Evolutionary conservation across 179 eudicot species (phyloP).

Genomic region (Silene coronaria): DNA sequence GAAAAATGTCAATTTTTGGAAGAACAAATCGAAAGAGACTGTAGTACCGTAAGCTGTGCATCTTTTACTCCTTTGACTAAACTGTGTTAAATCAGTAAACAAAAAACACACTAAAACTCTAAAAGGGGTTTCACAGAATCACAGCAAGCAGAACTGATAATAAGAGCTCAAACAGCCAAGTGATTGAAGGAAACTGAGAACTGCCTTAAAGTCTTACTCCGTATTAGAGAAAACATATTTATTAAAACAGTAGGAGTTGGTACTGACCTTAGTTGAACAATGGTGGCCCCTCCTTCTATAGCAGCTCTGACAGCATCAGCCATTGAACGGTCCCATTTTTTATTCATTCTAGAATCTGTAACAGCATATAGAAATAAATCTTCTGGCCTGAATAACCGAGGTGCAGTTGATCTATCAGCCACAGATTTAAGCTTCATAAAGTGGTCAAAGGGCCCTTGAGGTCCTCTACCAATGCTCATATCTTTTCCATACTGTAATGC

Average conservation of each 20-base stretch:
- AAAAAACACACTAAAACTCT: neutral
- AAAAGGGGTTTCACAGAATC: neutral
- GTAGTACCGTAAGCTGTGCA: neutral
- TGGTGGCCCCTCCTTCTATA: slow-evolving; percentile 92
- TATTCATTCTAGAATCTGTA: slow-evolving; percentile 89
- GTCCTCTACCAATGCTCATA: slow-evolving; percentile 63
- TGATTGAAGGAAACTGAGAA: neutral
- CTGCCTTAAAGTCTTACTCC: neutral
- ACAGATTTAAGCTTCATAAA: slow-evolving; percentile 56
- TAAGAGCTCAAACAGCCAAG: neutral
- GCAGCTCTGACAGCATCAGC: slow-evolving; percentile 78
- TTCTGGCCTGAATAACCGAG: slow-evolving; percentile 43
- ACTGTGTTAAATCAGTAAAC: neutral
- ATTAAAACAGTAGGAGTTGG: neutral
- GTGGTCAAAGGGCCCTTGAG: slow-evolving; percentile 91
- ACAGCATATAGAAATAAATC: slow-evolving; percentile 85
- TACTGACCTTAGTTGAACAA: slow-evolving; percentile 76
- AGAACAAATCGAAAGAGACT: neutral
- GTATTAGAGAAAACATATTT: neutral
- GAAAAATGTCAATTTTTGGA: too few relatives aligned
- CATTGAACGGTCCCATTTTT: slow-evolving; percentile 76
- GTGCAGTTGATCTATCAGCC: slow-evolving; percentile 25
- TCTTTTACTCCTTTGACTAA: neutral
- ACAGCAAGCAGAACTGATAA: neutral
- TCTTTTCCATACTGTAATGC: slow-evolving; percentile 77